Percentiles rank a stretch among this genome's conserved stretches.
Evolutionary conservation across 345 rosid species (phyloP).

Genomic region (Hypericum perforatum): DNA sequence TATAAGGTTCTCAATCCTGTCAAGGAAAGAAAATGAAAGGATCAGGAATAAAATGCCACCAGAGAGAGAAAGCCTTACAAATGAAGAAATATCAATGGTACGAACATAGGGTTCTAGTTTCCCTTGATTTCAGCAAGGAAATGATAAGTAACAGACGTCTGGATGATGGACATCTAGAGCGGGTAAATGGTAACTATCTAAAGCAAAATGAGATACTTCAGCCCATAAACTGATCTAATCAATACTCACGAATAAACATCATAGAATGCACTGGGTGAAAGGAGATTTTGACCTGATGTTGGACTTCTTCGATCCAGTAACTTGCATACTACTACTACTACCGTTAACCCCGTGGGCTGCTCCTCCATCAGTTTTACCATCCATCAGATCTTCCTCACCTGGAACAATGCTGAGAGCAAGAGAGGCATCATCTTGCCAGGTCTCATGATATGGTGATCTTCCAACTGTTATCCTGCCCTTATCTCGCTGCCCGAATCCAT

Average conservation of each 20-base stretch:
- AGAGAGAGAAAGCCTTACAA: too few relatives aligned
- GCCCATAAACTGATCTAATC: too few relatives aligned
- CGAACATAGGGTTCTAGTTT: too few relatives aligned
- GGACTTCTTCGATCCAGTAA: conserved; percentile 37
- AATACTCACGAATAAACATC: too few relatives aligned
- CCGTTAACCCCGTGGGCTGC: conserved; percentile 32
- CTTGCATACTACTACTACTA: conserved; percentile 23
- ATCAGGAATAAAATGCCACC: too few relatives aligned
- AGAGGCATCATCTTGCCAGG: conserved; percentile 53
- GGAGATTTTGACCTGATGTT: conserved; percentile 2
- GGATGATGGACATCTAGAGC: too few relatives aligned
- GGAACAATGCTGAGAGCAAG: conserved; percentile 12
- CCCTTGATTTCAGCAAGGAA: too few relatives aligned
- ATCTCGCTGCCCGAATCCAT: conserved; percentile 83
- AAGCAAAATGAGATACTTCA: too few relatives aligned
- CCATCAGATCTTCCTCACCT: too few relatives aligned
- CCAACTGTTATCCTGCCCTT: conserved; percentile 63
- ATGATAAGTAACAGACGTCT: too few relatives aligned
- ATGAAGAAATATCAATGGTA: too few relatives aligned
- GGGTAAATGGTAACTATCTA: too few relatives aligned
- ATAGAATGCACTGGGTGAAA: not conserved
- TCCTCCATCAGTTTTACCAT: conserved; percentile 66
- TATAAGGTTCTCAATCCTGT: conserved; percentile 81
- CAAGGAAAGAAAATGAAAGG: conserved; percentile 7
- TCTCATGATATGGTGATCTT: conserved; percentile 37